Evolutionary conservation across 2,329 filamentous ascomycete species (phyloP).

Genomic region (Paraphoma sp.): DNA sequence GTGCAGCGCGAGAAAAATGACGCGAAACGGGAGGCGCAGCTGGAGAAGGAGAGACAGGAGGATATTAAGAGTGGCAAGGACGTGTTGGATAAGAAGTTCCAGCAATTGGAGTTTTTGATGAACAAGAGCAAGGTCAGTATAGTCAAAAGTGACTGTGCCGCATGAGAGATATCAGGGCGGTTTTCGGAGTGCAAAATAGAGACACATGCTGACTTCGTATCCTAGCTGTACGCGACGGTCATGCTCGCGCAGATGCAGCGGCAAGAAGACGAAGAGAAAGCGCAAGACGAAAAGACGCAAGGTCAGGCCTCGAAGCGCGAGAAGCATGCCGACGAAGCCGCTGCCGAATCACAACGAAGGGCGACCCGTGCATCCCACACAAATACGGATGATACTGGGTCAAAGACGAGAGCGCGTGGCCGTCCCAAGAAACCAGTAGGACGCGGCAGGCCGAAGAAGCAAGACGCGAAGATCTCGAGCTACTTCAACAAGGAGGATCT

Average conservation of each 20-base stretch:
- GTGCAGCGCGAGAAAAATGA: constrained; percentile 52
- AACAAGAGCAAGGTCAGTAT: constrained; percentile 56
- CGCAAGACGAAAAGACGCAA: constrained; percentile 53
- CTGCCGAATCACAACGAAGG: constrained; percentile 54
- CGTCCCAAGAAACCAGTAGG: constrained; percentile 46
- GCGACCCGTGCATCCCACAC: constrained; percentile 49
- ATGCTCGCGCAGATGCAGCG: constrained; percentile 62
- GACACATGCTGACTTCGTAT: not conserved
- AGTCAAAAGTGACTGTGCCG: not conserved
- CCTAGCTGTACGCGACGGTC: constrained; percentile 56
- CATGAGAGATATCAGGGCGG: constrained; percentile 15
- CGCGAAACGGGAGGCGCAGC: constrained; percentile 51
- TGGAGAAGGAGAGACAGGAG: constrained; percentile 54
- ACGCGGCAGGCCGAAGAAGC: constrained; percentile 49
- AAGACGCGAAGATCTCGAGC: constrained; percentile 59
- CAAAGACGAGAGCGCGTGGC: constrained; percentile 42
- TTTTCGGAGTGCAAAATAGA: no score
- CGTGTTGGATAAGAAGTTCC: constrained; percentile 58
- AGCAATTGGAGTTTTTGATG: constrained; percentile 59
- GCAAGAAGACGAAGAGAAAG: constrained; percentile 57
- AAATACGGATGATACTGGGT: constrained; percentile 22
- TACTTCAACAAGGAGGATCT: constrained; percentile 68
- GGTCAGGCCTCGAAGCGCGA: constrained; percentile 55
- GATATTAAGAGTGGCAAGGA: constrained; percentile 55
- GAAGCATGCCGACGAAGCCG: constrained; percentile 55